Percentiles rank a stretch among this genome's conserved stretches.
Evolutionary conservation across 352 stramenopile species (phyloP).

Genomic region (Poterioochromonas sp.): DNA sequence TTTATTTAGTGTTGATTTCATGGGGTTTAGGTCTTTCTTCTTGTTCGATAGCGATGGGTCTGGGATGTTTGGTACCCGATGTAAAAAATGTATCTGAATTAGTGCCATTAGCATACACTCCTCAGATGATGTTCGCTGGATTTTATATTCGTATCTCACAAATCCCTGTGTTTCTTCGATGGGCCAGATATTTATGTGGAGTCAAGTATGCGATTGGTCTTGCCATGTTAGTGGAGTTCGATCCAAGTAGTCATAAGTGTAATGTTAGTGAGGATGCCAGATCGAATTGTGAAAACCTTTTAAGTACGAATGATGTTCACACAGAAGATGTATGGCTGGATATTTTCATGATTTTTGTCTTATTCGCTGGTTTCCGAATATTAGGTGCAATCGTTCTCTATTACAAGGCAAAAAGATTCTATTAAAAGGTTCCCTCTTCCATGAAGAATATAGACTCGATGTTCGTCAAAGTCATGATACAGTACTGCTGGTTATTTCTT

Average conservation of each 20-base stretch:
- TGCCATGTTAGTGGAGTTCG: conserved; percentile 44
- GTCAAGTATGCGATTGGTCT: conserved; percentile 51
- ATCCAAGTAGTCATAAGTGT: conserved; percentile 2
- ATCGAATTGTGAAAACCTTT: conserved; percentile 27
- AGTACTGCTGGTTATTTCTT: no score
- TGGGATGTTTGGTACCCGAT: conserved; percentile 53
- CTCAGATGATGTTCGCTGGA: conserved; percentile 61
- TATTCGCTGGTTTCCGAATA: conserved; percentile 38
- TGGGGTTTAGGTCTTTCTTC: conserved; percentile 41
- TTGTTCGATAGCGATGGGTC: conserved; percentile 49
- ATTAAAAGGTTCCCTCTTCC: no score
- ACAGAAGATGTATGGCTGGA: conserved; percentile 36
- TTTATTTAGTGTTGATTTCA: conserved; percentile 33
- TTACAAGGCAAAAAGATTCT: conserved; percentile 8
- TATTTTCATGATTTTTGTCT: conserved; percentile 36
- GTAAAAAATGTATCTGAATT: conserved; percentile 52
- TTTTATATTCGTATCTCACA: conserved; percentile 49
- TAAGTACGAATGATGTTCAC: conserved; percentile 37
- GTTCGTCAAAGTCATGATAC: no score
- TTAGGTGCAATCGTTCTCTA: neutral
- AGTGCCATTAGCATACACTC: conserved; percentile 56
- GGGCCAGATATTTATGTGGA: conserved; percentile 55
- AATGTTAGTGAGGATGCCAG: neutral
- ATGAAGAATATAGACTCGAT: no score
- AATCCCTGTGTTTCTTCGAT: conserved; percentile 45